Conservation (phyloP, 1,139 yeast species). For the Hanseniaspora sp. region DNA sequence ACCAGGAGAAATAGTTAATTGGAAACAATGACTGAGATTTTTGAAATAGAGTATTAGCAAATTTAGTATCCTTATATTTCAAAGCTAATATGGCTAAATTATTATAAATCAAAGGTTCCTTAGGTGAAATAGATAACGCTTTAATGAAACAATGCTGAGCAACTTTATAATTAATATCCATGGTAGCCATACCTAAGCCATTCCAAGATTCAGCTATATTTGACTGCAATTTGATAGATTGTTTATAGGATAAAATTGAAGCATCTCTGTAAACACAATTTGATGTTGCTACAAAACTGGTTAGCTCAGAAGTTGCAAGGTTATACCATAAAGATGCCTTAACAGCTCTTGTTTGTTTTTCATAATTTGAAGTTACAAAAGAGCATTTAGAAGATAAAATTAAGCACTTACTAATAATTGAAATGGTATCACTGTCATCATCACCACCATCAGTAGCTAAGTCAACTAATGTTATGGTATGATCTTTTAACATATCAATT, state of each 20-base stretch:
- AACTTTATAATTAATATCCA: constrained; percentile 52
- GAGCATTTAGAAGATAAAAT: constrained; percentile 27
- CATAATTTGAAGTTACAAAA: constrained; percentile 18
- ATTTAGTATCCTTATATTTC: constrained; percentile 52
- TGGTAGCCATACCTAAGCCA: constrained; percentile 63
- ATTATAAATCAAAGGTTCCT: constrained; percentile 64
- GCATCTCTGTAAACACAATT: constrained; percentile 32
- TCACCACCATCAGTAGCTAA: constrained; percentile 17
- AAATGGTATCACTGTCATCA: constrained; percentile 21
- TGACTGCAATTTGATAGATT: constrained; percentile 60
- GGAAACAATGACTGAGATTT: constrained; percentile 79
- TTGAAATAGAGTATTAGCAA: constrained; percentile 63
- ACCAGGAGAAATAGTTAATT: constrained; percentile 66
- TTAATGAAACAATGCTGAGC: constrained; percentile 89
- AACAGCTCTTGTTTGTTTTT: constrained; percentile 35
- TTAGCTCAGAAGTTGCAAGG: constrained; percentile 54
- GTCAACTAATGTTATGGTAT: constrained; percentile 7
- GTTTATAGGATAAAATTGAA: constrained; percentile 49
- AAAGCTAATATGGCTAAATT: constrained; percentile 72
- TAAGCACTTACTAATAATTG: constrained; percentile 24
- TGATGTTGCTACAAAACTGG: constrained; percentile 35
- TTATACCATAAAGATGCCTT: constrained; percentile 57
- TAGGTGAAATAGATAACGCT: constrained; percentile 58
- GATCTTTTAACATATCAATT: constrained; percentile 5
- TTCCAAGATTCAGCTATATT: constrained; percentile 69